Percentiles rank a stretch among this genome's conserved stretches.
Conservation (phyloP, 768 basidiomycete genomes). For the Leucocoprinus sp. region DNA sequence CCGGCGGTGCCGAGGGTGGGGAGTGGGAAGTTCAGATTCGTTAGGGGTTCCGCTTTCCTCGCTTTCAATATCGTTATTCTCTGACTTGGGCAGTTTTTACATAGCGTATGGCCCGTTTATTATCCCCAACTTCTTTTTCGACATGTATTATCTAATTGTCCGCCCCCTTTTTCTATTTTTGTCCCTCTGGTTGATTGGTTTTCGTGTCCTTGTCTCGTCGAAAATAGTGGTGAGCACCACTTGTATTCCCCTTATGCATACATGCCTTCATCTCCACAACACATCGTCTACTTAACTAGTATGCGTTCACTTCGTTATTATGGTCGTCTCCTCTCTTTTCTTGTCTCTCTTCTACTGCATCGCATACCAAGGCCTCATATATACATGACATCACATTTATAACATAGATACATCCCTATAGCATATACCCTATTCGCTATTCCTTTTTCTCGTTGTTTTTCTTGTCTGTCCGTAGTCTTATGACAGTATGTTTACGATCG, state of each 20-base stretch:
- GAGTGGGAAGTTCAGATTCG: conserved; percentile 77
- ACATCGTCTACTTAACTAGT: neutral
- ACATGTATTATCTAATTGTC: conserved; percentile 7
- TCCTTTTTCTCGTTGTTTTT: neutral
- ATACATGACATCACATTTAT: neutral
- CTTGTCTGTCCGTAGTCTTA: neutral
- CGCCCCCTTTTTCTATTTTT: neutral
- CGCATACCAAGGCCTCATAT: neutral
- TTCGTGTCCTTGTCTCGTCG: too few relatives aligned
- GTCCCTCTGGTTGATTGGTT: neutral
- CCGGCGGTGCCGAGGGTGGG: conserved; percentile 53
- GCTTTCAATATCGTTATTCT: conserved; percentile 9
- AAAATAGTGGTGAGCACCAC: conserved; percentile 9
- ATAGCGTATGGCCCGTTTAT: conserved; percentile 6
- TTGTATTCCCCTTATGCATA: neutral
- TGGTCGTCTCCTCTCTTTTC: neutral
- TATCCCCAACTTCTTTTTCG: conserved; percentile 2
- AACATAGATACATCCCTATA: conserved; percentile 7
- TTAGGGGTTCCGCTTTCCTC: conserved; percentile 23
- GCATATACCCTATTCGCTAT: conserved; percentile 10
- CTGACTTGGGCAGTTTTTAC: neutral
- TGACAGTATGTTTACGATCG: too few relatives aligned
- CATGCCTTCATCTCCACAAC: neutral
- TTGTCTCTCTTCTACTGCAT: neutral
- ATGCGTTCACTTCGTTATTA: neutral